A percentile compares a stretch with the other conserved stretches of the same genome.
These are phyloP conservation scores for Fusarium robinianum DNA, from an alignment of 2,329 filamentous ascomycete species.

Conservation along the genomic window DNA sequence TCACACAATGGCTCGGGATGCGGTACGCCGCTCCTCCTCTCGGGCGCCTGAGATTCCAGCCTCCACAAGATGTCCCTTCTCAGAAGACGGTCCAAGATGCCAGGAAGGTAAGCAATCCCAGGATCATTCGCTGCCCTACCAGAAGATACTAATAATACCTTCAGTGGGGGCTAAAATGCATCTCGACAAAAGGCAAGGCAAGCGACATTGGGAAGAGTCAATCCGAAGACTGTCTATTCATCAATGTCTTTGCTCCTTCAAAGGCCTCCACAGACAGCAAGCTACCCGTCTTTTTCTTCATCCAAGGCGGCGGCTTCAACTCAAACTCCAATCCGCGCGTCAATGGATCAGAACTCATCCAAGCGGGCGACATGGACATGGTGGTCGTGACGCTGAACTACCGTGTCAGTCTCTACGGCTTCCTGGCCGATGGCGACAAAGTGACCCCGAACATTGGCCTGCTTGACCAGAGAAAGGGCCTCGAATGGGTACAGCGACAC, in stretches of 20 bases:
- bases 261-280: slow-evolving; percentile 52
- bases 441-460: slow-evolving; percentile 70
- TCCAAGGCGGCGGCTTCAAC: slow-evolving; percentile 67
- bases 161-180: slow-evolving; percentile 38
- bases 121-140: rapidly evolving
- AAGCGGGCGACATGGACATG: slow-evolving; percentile 62
- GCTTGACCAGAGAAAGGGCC: slow-evolving; percentile 68
- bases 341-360: slow-evolving; percentile 63
- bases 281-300: slow-evolving; percentile 65
- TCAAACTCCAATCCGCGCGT: slow-evolving; percentile 53
- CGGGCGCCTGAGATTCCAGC: slow-evolving; percentile 67
- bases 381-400: slow-evolving; percentile 77
- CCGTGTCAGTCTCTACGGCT: slow-evolving; percentile 74
- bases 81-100: slow-evolving; percentile 56
- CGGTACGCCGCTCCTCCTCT: slow-evolving; percentile 73
- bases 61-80: slow-evolving; percentile 67
- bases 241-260: slow-evolving; percentile 66
- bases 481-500: slow-evolving; percentile 71
- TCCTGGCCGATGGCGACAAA: slow-evolving; percentile 63
- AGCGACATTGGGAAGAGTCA: slow-evolving; percentile 31
- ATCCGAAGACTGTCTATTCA: slow-evolving; percentile 71
- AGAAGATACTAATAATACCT: neutral
- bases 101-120: slow-evolving; percentile 48
- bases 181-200: slow-evolving; percentile 37
- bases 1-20: slow-evolving; percentile 75